phyloP scores from a whole-genome alignment of 2,329 filamentous ascomycete species.

The Trichoderma citrinoviride region DNA sequence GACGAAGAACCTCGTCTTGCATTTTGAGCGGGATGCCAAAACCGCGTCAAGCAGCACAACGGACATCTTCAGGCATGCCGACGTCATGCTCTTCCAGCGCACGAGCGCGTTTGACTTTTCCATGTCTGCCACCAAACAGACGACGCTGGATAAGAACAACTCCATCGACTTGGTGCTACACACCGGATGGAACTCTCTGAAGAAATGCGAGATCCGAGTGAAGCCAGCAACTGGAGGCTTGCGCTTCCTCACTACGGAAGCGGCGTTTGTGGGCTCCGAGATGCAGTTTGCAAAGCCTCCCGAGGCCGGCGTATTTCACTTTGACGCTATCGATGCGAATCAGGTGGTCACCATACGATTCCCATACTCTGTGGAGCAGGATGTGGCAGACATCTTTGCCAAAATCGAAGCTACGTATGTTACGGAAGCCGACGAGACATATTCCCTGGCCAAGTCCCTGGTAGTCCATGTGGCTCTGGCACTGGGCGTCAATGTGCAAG shows the following conservation, averaged over 20 bases:
- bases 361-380: slow-evolving; percentile 81
- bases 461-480: slow-evolving; percentile 72
- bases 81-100: slow-evolving; percentile 72
- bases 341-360: slow-evolving; percentile 59
- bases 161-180: slow-evolving; percentile 70
- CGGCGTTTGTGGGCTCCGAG: slow-evolving; percentile 46
- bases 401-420: slow-evolving; percentile 74
- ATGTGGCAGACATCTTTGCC: slow-evolving; percentile 66
- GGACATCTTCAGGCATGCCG: slow-evolving; percentile 56
- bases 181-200: slow-evolving; percentile 71
- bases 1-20: slow-evolving; percentile 61
- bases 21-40: slow-evolving; percentile 59
- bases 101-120: slow-evolving; percentile 65
- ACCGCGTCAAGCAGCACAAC: slow-evolving; percentile 46
- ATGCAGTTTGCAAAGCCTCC: slow-evolving; percentile 48
- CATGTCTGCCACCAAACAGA: slow-evolving; percentile 63
- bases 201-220: slow-evolving; percentile 58
- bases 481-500: slow-evolving; percentile 93
- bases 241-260: slow-evolving; percentile 60
- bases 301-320: slow-evolving; percentile 53
- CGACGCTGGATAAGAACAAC: slow-evolving; percentile 77
- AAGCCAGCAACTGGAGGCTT: slow-evolving; percentile 65
- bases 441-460: slow-evolving; percentile 46
- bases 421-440: slow-evolving; percentile 57
- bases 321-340: slow-evolving; percentile 46